Conservation (phyloP, 441 rosid species). For the Populus tomentosa region DNA sequence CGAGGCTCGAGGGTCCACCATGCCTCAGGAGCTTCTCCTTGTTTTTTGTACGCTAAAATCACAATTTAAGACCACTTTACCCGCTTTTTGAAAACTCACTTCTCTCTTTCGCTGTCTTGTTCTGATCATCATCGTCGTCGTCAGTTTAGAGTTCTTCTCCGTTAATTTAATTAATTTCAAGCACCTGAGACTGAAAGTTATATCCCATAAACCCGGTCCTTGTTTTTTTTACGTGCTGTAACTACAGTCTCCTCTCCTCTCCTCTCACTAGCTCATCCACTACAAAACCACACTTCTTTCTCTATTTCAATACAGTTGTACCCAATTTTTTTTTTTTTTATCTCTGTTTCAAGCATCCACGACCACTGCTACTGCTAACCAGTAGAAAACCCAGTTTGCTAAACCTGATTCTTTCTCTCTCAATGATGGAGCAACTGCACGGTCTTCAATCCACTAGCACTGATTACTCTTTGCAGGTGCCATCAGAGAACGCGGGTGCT, state of each 20-base stretch:
- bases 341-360: neutral
- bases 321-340: neutral
- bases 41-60: neutral
- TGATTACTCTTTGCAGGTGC: neutral
- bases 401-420: neutral
- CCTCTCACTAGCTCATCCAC: neutral
- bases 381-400: neutral
- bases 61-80: neutral
- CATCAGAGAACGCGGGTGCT: constrained; percentile 19
- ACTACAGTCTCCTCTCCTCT: neutral
- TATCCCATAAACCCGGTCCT: neutral
- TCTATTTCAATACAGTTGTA: neutral
- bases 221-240: neutral
- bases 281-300: neutral
- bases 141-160: neutral
- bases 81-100: neutral
- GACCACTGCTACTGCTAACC: neutral
- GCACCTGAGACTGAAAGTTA: neutral
- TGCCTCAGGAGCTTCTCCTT: neutral
- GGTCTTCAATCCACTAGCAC: constrained; percentile 19
- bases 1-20: neutral
- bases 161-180: neutral
- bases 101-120: neutral
- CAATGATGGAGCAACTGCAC: constrained; percentile 36
- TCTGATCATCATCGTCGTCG: neutral